Conservation (phyloP, 1,139 yeast species). For the Spathaspora sp. region DNA sequence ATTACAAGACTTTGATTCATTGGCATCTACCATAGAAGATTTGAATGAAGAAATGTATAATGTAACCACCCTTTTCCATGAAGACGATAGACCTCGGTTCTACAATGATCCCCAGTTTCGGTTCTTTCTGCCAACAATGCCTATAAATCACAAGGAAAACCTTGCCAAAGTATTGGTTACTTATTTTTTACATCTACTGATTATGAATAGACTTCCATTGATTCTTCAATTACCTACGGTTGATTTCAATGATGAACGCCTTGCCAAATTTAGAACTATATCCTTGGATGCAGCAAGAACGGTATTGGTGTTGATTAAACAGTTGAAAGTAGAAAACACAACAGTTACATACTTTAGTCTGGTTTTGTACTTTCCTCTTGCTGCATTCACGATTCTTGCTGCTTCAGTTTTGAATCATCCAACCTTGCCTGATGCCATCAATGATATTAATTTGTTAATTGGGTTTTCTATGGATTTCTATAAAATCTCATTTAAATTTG, state of each 20-base stretch:
- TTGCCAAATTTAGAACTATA: constrained; percentile 22
- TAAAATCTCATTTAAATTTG: background rate
- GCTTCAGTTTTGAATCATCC: constrained; percentile 36
- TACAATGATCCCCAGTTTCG: constrained; percentile 26
- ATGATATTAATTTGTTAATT: constrained; percentile 32
- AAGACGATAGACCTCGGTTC: constrained; percentile 23
- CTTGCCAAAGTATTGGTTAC: constrained; percentile 26
- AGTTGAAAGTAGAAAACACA: constrained; percentile 19
- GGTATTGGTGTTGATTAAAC: constrained; percentile 25
- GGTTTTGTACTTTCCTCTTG: constrained; percentile 32
- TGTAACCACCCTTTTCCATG: constrained; percentile 16
- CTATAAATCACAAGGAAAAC: constrained; percentile 14
- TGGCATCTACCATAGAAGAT: constrained; percentile 18
- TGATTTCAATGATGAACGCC: constrained; percentile 17
- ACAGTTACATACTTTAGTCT: constrained; percentile 31
- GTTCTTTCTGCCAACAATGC: constrained; percentile 5
- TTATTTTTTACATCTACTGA: constrained; percentile 35
- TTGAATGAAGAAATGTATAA: constrained; percentile 23
- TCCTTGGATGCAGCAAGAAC: constrained; percentile 38
- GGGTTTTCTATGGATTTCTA: constrained; percentile 28
- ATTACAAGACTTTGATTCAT: constrained; percentile 16
- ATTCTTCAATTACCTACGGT: constrained; percentile 18
- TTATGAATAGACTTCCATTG: constrained; percentile 36
- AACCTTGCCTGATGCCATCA: constrained; percentile 23
- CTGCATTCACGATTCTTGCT: constrained; percentile 33